Base-by-base conservation (phyloP, 1,284 basidiomycete genomes). In the Polyporus tsugae region DNA sequence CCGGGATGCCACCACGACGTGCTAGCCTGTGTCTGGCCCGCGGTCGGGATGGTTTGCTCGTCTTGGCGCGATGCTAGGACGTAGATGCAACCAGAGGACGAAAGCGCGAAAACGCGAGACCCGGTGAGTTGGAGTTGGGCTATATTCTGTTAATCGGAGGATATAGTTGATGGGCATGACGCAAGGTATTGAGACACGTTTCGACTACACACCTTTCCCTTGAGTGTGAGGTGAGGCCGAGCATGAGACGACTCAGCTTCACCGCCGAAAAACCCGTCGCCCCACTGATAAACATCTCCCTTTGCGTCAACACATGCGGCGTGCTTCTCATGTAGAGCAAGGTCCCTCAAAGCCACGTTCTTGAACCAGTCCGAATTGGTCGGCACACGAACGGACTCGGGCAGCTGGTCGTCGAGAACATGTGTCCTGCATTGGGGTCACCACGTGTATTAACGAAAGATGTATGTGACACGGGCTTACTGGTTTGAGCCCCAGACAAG, bases 221-320 rank as follows among this genome's bases (percentile, higher is more conserved):
- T 85, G 36, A 96, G 78, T n/a, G 87, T 91, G 67, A 81, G 79
- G 57, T 81, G 80, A 57, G 89, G 85, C 67, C 80, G 49, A 69
- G 68, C 73, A 57, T 75, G 73, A 2, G 76, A 75, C 0, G 71
- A 69, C 7, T 71, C 73, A 11, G 78, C 29, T 22, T 78, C 75
- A 13, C 78, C 78, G 35, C 82, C 84, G 70, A 84, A 86, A 76
- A 88, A 93, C 1, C 87, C 89, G 58, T 85, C 83, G 0, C 95
- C 95, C 95, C 95, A 97, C 76, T 96, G 94, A 79, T 95, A 95
- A 1, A 95, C 88, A 75, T 99, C 94, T 33, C 97, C 97, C 53
- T 87, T 85, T 2, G 90, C 91, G 78, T 97, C 95, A n/a, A 96
- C 88, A 70, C 91, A 94, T 4, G 92, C 94, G 1, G 89, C 95